Conservation (phyloP, 164 flowering plant species). For the Taxillus chinensis region DNA sequence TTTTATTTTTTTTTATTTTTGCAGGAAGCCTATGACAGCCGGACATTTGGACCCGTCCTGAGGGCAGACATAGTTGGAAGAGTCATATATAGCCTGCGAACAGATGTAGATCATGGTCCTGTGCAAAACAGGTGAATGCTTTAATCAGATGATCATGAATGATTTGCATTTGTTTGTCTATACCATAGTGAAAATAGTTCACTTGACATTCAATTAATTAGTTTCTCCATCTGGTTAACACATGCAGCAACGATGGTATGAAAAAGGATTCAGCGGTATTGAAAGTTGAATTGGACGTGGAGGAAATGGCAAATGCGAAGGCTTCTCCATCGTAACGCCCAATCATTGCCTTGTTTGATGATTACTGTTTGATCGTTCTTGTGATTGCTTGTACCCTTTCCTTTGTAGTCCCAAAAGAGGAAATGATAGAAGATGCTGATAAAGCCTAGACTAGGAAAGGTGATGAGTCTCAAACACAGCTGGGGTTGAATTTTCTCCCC, state of each 20-base stretch:
- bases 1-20: not conserved
- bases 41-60: slow-evolving; percentile 1
- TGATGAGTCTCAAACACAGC: too few relatives aligned
- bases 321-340: too few relatives aligned
- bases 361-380: too few relatives aligned
- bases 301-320: slow-evolving; percentile 1
- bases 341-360: not conserved
- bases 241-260: not conserved
- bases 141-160: not conserved
- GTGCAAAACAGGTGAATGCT: not conserved
- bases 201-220: too few relatives aligned
- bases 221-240: not conserved
- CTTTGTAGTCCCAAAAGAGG: too few relatives aligned
- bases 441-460: too few relatives aligned
- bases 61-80: not conserved
- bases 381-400: too few relatives aligned
- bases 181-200: not conserved
- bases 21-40: slow-evolving; percentile 4
- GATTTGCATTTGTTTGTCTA: not conserved
- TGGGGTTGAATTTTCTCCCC: too few relatives aligned
- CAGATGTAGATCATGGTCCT: slow-evolving; percentile 1
- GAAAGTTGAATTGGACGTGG: not conserved
- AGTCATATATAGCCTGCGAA: slow-evolving; percentile 1
- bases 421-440: too few relatives aligned
- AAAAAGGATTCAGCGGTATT: not conserved